A percentile compares a stretch with the other conserved stretches of the same genome.
phyloP scores from a whole-genome alignment of 768 basidiomycete genomes.

The Boletus subparvulus region DNA sequence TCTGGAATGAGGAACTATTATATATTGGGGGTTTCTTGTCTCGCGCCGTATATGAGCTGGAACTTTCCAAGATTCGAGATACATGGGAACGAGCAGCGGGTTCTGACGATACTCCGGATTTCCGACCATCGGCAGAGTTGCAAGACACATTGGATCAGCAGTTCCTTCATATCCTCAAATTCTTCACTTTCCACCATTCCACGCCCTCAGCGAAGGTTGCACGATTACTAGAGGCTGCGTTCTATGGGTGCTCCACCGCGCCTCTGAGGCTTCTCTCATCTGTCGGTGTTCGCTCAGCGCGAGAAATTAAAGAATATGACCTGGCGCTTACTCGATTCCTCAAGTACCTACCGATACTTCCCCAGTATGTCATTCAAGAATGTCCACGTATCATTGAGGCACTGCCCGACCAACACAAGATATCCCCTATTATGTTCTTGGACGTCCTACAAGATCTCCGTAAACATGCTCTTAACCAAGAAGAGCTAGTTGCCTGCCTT shows the following conservation, averaged over 20 bases:
- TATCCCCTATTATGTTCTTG: neutral
- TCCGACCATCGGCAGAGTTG: neutral
- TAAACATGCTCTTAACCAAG: neutral
- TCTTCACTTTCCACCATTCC: conserved; percentile 12
- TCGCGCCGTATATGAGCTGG: neutral
- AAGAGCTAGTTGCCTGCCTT: conserved; percentile 2
- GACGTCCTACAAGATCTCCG: conserved; percentile 1
- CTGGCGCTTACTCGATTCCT: conserved; percentile 67
- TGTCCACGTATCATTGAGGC: conserved; percentile 48
- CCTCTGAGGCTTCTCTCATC: neutral
- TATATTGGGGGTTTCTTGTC: neutral
- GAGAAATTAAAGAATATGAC: conserved; percentile 70
- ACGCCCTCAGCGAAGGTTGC: conserved; percentile 82
- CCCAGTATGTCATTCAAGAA: conserved; percentile 51
- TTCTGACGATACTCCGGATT: neutral
- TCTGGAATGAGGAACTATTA: neutral
- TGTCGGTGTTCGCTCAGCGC: conserved; percentile 54
- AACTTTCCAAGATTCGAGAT: neutral
- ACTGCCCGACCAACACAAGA: neutral
- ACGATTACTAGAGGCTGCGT: conserved; percentile 62
- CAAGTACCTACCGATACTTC: conserved; percentile 71
- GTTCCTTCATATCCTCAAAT: conserved; percentile 75
- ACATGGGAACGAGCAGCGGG: neutral
- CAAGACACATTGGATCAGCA: conserved; percentile 40
- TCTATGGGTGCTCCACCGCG: conserved; percentile 60